Percentiles rank a stretch among this genome's conserved stretches.
Conservation (phyloP, 192 early-diverging fungal species). For the Podochytrium sp. region DNA sequence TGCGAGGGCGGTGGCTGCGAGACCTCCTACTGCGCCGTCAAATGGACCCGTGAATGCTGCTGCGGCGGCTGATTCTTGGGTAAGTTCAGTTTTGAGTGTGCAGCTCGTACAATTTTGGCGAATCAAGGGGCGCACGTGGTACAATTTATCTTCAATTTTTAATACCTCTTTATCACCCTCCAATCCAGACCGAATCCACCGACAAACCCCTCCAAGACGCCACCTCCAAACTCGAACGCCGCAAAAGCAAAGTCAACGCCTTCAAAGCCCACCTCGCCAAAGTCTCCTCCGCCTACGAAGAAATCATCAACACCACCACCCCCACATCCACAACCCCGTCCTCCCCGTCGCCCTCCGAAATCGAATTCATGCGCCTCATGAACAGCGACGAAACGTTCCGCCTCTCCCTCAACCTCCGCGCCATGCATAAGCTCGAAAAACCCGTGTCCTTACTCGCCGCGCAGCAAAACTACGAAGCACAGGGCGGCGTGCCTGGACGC, state of each 20-base stretch:
- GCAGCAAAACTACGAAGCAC: conserved; percentile 23
- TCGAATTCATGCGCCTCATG: conserved; percentile 53
- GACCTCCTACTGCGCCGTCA: too few species aligned
- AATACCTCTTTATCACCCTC: too few species aligned
- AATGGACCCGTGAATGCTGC: too few species aligned
- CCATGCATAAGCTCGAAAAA: conserved; percentile 26
- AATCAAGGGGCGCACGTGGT: too few species aligned
- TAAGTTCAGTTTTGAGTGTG: not conserved
- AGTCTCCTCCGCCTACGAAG: conserved; percentile 46
- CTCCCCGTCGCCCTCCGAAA: conserved; percentile 38
- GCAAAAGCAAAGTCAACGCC: conserved; percentile 32
- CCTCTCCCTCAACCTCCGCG: conserved; percentile 43
- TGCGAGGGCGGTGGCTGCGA: not conserved
- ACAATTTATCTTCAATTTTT: too few species aligned
- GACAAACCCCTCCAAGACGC: not conserved
- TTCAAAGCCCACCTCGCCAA: conserved; percentile 41
- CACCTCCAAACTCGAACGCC: conserved; percentile 17
- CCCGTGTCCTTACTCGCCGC: conserved; percentile 20
- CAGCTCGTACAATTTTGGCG: too few species aligned
- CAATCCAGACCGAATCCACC: too few species aligned
- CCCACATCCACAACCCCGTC: not conserved
- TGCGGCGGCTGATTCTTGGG: too few species aligned
- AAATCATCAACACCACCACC: conserved; percentile 35
- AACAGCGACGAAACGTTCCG: conserved; percentile 51
- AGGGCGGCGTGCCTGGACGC: conserved; percentile 19